Evolutionary conservation across 2,329 filamentous ascomycete species (phyloP).

Genomic region (Ceratocystis cacaofunesta): DNA sequence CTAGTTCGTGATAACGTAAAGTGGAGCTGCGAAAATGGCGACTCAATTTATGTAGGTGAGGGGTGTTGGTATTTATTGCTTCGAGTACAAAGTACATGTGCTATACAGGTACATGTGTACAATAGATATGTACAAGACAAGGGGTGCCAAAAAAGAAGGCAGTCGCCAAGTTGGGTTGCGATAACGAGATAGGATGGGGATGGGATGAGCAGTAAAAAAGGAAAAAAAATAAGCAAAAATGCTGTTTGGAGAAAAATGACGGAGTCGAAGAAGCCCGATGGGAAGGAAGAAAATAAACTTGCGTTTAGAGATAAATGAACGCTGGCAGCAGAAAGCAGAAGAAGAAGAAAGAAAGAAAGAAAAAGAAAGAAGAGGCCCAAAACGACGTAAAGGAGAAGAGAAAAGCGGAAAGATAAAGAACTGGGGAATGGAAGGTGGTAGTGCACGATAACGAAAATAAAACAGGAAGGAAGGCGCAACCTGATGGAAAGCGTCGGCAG

Average conservation of each 20-base stretch:
- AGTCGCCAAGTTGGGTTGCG: neutral
- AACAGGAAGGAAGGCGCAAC: neutral
- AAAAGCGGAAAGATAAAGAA: slow-evolving; percentile 1
- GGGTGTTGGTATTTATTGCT: slow-evolving; percentile 1
- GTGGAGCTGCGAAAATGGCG: neutral
- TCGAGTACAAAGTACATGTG: neutral
- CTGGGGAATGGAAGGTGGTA: neutral
- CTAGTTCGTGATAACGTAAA: neutral
- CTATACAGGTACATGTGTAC: neutral
- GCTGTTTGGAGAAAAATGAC: neutral
- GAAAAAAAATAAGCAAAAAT: neutral
- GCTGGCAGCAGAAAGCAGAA: neutral
- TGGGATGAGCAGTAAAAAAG: neutral
- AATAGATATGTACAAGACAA: neutral
- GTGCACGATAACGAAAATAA: slow-evolving; percentile 1
- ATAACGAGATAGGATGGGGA: slow-evolving; percentile 2
- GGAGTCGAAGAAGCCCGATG: neutral
- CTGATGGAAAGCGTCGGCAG: neutral
- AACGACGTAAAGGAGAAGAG: neutral
- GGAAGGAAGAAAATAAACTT: neutral
- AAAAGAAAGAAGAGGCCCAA: neutral
- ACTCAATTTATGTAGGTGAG: neutral
- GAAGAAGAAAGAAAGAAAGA: neutral
- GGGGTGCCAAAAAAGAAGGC: neutral
- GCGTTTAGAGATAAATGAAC: neutral